Evolutionary conservation across 73 alveolate species (phyloP).

Genomic region (Tetrahymena borealis): DNA sequence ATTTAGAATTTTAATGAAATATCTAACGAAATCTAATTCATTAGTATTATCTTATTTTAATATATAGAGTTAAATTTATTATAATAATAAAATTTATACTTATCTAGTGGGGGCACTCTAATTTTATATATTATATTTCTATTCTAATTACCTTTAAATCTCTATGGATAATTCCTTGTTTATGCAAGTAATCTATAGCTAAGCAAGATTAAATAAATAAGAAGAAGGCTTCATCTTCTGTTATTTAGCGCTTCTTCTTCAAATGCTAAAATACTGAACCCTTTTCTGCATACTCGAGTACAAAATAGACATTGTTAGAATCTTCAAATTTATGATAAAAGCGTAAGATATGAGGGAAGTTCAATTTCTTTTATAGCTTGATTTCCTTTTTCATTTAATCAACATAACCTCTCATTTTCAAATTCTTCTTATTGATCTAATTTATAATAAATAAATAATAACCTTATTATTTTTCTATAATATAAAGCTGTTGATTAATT

Average conservation of each 20-base stretch:
- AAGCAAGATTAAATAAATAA: conserved; percentile 33
- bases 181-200: conserved; percentile 35
- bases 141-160: conserved; percentile 14
- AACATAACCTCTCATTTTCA: conserved; percentile 11
- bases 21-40: no score
- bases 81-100: no score
- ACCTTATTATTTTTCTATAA: no score
- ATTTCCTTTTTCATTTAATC: conserved; percentile 36
- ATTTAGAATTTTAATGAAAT: no score
- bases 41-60: no score
- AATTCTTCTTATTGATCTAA: conserved; percentile 8
- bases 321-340: conserved; percentile 42
- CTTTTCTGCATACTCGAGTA: conserved; percentile 32
- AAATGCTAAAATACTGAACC: conserved; percentile 30
- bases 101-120: no score
- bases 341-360: conserved; percentile 14
- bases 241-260: conserved; percentile 5
- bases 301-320: conserved; percentile 22
- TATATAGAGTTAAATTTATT: no score
- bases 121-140: no score
- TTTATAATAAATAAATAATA: no score
- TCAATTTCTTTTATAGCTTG: conserved; percentile 12
- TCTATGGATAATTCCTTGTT: conserved; percentile 20
- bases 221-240: conserved; percentile 33
- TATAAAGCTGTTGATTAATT: no score